phyloP scores from a whole-genome alignment of 495 filamentous ascomycete species.

The Annulohypoxylon nitens region DNA sequence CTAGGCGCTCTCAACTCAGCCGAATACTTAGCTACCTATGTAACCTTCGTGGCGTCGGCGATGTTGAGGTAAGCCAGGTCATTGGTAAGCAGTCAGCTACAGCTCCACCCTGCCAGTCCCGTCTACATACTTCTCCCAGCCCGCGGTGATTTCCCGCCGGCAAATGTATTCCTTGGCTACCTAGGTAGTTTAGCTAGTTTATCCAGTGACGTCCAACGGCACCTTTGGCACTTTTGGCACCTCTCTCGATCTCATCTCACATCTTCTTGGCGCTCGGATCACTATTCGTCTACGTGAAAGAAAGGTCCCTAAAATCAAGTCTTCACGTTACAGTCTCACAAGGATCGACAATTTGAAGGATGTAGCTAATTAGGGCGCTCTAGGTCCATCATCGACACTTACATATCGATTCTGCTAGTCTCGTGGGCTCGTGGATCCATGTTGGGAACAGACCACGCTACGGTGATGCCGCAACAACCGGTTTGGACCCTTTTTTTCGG shows the following conservation, averaged over 20 bases:
- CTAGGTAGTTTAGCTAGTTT: slow-evolving; percentile 31
- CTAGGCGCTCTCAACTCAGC: slow-evolving; percentile 22
- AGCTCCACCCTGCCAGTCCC: slow-evolving; percentile 18
- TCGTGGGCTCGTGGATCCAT: slow-evolving; percentile 18
- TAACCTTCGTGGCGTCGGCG: slow-evolving; percentile 21
- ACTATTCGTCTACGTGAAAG: slow-evolving; percentile 10
- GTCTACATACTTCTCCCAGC: slow-evolving; percentile 20
- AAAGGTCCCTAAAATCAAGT: slow-evolving; percentile 10
- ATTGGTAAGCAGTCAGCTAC: slow-evolving; percentile 31
- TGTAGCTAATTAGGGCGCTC: slow-evolving; percentile 1
- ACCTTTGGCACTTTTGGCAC: too few species aligned
- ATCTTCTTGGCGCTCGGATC: slow-evolving; percentile 32
- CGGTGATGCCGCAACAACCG: slow-evolving; percentile 20
- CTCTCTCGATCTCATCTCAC: slow-evolving; percentile 36
- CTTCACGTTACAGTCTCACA: slow-evolving; percentile 28
- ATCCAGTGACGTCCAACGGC: slow-evolving; percentile 39
- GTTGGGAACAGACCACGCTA: neutral
- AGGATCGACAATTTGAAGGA: slow-evolving; percentile 19
- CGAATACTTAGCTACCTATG: slow-evolving; percentile 12
- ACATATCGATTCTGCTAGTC: slow-evolving; percentile 20
- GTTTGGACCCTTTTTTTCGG: slow-evolving; percentile 17
- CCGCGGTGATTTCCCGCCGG: slow-evolving; percentile 38
- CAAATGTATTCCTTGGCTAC: slow-evolving; percentile 38
- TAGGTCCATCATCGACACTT: slow-evolving; percentile 15
- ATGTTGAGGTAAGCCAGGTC: slow-evolving; percentile 26